phyloP scores from a whole-genome alignment of 2,329 filamentous ascomycete species.

The Drechslerella coelobrocha region DNA sequence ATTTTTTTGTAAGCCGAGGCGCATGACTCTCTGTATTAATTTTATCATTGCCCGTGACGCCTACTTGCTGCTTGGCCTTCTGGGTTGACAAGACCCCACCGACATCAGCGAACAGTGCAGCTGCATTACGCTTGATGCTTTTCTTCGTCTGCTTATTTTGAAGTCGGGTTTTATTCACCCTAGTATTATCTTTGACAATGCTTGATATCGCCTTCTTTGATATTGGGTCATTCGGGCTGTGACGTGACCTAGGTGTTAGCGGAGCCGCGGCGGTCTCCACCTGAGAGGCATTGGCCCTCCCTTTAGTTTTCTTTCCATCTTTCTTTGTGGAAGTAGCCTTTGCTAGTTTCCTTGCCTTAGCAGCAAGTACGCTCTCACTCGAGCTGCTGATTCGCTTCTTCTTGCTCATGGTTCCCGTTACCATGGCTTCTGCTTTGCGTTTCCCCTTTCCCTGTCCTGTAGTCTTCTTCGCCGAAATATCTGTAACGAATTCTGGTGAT shows the following conservation, averaged over 20 bases:
- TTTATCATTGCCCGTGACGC: neutral
- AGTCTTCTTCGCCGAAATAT: constrained; percentile 6
- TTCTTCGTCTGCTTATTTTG: constrained; percentile 15
- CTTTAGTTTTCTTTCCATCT: constrained; percentile 29
- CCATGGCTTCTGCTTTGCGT: constrained; percentile 2
- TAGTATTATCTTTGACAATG: constrained; percentile 2
- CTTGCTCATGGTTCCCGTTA: constrained; percentile 9
- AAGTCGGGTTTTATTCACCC: constrained; percentile 7
- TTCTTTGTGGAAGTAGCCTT: constrained; percentile 23
- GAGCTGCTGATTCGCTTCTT: constrained; percentile 23
- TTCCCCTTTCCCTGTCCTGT: neutral
- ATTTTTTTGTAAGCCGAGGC: constrained; percentile 11
- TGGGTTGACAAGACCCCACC: neutral
- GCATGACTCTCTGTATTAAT: neutral
- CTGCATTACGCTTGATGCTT: constrained; percentile 36
- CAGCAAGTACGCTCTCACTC: constrained; percentile 34
- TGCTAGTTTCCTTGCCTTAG: constrained; percentile 25
- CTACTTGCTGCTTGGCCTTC: neutral
- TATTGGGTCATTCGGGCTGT: constrained; percentile 24
- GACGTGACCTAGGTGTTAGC: constrained; percentile 36
- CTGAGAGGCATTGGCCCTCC: neutral
- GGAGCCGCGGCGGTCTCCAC: constrained; percentile 2
- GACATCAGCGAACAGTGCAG: constrained; percentile 32
- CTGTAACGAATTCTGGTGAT: constrained; percentile 22
- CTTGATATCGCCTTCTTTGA: neutral